Conservation (phyloP, 768 basidiomycete species). For the Termitomyces titanicus region DNA sequence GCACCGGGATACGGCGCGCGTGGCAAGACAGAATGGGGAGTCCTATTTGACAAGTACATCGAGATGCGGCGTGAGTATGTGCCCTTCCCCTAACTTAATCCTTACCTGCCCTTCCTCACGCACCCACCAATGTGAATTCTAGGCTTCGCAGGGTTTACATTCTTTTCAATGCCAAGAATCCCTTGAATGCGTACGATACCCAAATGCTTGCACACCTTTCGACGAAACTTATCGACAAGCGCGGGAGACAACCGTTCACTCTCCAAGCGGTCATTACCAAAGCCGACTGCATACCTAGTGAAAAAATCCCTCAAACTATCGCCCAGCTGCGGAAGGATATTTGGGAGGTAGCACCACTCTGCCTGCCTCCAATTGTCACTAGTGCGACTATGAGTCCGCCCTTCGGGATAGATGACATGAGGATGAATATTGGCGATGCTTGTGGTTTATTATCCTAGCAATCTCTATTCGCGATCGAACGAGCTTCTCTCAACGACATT, state of each 20-base stretch:
- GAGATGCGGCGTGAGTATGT: conserved; percentile 58
- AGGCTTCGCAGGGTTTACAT: conserved; percentile 73
- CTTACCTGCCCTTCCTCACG: background rate
- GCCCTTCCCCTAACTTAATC: background rate
- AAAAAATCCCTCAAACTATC: conserved; percentile 32
- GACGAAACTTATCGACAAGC: conserved; percentile 31
- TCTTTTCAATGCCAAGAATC: conserved; percentile 65
- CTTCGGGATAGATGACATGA: conserved; percentile 55
- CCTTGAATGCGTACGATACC: conserved; percentile 50
- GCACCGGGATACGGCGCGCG: conserved; percentile 78
- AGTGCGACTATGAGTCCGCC: conserved; percentile 42
- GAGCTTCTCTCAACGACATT: background rate
- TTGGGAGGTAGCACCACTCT: conserved; percentile 53
- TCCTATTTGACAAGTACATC: conserved; percentile 63
- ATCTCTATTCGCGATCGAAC: background rate
- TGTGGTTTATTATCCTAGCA: conserved; percentile 37
- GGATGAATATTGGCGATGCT: conserved; percentile 56
- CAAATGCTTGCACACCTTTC: conserved; percentile 60
- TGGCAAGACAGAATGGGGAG: conserved; percentile 75
- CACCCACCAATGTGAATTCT: background rate
- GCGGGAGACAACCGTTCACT: conserved; percentile 45
- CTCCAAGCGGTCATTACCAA: conserved; percentile 76
- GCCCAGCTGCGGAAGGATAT: conserved; percentile 46
- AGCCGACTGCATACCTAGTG: conserved; percentile 46
- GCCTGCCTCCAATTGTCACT: conserved; percentile 64